These are phyloP conservation scores for Strobilomyces dryophilus DNA, from an alignment of 768 basidiomycete species.

Conservation along the genomic window DNA sequence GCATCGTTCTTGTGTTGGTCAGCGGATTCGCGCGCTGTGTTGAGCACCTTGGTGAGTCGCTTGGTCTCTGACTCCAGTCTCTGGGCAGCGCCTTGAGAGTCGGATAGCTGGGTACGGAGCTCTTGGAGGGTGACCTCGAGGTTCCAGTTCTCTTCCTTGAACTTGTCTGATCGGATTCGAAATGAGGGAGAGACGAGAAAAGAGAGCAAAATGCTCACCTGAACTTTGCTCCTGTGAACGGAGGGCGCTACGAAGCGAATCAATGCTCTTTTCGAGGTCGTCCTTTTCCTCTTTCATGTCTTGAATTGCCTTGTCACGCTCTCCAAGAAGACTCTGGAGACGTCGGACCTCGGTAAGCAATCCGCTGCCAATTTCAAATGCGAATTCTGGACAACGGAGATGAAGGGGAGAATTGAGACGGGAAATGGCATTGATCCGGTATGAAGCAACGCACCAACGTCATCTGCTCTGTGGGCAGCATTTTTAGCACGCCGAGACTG, in stretches of 20 bases:
- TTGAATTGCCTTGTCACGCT: constrained; percentile 89
- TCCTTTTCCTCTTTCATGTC: constrained; percentile 92
- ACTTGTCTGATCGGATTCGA: constrained; percentile 59
- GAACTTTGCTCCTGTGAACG: constrained; percentile 76
- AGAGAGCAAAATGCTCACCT: constrained; percentile 43
- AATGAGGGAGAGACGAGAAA: not conserved
- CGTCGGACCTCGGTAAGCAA: constrained; percentile 88
- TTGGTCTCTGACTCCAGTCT: constrained; percentile 82
- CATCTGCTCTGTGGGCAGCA: constrained; percentile 84
- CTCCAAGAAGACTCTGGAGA: constrained; percentile 84
- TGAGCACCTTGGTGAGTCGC: constrained; percentile 71
- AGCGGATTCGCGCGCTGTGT: constrained; percentile 63
- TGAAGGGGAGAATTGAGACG: constrained; percentile 9
- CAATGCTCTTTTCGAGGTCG: constrained; percentile 75
- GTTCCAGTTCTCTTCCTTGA: constrained; percentile 99
- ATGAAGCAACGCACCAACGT: constrained; percentile 62
- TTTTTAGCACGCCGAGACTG: constrained; percentile 90
- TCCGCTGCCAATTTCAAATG: constrained; percentile 95
- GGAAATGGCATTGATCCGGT: constrained; percentile 6
- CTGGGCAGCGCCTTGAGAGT: constrained; percentile 59
- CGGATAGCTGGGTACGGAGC: constrained; percentile 62
- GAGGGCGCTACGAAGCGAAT: constrained; percentile 69
- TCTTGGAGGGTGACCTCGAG: constrained; percentile 92
- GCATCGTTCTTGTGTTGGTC: constrained; percentile 87
- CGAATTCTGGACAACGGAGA: constrained; percentile 67